A percentile compares a stretch with the other conserved stretches of the same genome.
phyloP scores from a whole-genome alignment of 2,329 filamentous ascomycete genomes.

The Mariannaea sp. region DNA sequence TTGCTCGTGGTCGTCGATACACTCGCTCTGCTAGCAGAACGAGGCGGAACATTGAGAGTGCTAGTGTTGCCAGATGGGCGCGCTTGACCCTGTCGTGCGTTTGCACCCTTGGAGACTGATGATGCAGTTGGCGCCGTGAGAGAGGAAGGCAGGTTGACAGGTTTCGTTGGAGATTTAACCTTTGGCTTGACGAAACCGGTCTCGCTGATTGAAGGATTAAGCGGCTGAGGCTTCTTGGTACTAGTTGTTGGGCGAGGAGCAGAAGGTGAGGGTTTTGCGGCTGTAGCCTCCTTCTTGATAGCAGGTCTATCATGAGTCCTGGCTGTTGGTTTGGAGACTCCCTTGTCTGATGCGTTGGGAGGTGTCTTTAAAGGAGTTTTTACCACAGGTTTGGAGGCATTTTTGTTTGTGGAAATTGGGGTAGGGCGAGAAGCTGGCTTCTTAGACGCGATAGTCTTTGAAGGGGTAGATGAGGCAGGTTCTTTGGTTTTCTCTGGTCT shows the following conservation, averaged over 20 bases:
- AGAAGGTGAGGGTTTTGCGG: slow-evolving; percentile 30
- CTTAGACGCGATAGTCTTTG: slow-evolving; percentile 22
- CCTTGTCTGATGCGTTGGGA: slow-evolving; percentile 31
- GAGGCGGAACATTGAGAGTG: slow-evolving; percentile 42
- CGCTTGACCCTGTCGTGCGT: slow-evolving; percentile 32
- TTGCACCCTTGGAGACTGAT: slow-evolving; percentile 63
- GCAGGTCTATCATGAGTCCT: slow-evolving; percentile 34
- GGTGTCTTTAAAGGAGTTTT: slow-evolving; percentile 35
- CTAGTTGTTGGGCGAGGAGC: slow-evolving; percentile 40
- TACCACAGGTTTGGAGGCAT: slow-evolving; percentile 24
- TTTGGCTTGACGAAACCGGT: slow-evolving; percentile 61
- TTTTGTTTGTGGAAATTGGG: slow-evolving; percentile 35
- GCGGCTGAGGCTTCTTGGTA: slow-evolving; percentile 50
- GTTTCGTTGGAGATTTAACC: slow-evolving; percentile 70
- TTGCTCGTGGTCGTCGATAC: slow-evolving; percentile 38
- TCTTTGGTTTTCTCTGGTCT: slow-evolving; percentile 35
- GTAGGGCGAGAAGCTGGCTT: slow-evolving; percentile 32
- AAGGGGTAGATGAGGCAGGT: slow-evolving; percentile 17
- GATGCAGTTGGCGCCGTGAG: slow-evolving; percentile 72
- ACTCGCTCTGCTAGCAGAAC: slow-evolving; percentile 54
- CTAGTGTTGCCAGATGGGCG: slow-evolving; percentile 43
- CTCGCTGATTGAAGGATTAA: slow-evolving; percentile 48
- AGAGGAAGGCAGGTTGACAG: slow-evolving; percentile 67
- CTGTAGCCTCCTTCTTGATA: slow-evolving; percentile 43
- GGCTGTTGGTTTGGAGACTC: slow-evolving; percentile 38